phyloP scores from a whole-genome alignment of 495 filamentous ascomycete genomes.

The Sphaerosporella brunnea region DNA sequence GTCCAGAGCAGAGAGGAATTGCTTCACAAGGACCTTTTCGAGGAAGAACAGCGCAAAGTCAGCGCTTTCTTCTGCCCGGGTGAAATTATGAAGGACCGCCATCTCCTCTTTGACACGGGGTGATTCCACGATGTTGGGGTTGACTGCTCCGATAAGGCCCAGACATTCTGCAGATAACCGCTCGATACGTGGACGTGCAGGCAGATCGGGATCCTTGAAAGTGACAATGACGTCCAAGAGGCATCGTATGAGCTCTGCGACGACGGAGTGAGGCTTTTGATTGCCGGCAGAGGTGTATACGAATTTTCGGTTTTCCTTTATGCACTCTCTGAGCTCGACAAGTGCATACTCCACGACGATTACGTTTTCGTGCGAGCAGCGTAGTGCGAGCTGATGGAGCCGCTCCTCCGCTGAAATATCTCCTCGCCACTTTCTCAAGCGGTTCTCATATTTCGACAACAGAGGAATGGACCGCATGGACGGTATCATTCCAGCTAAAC shows the following conservation, averaged over 20 bases:
- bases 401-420: conserved; percentile 37
- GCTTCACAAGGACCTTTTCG: conserved; percentile 70
- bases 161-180: conserved; percentile 60
- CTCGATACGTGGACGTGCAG: conserved; percentile 35
- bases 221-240: conserved; percentile 70
- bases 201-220: conserved; percentile 47
- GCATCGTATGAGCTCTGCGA: conserved; percentile 51
- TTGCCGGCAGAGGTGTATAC: conserved; percentile 66
- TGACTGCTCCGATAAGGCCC: conserved; percentile 75
- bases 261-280: conserved; percentile 63
- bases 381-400: conserved; percentile 49
- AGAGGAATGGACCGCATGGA: conserved; percentile 55
- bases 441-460: conserved; percentile 44
- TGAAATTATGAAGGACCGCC: conserved; percentile 57
- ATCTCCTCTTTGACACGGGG: conserved; percentile 59
- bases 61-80: conserved; percentile 55
- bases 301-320: conserved; percentile 57
- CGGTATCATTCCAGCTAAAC: conserved; percentile 54
- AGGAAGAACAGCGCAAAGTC: conserved; percentile 75
- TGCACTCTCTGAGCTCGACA: conserved; percentile 52
- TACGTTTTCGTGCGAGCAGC: conserved; percentile 64
- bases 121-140: conserved; percentile 74
- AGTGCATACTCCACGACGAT: conserved; percentile 67
- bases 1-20: conserved; percentile 76
- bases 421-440: conserved; percentile 44